Conservation (phyloP, 164 flowering plant species). For the Protea cynaroides region DNA sequence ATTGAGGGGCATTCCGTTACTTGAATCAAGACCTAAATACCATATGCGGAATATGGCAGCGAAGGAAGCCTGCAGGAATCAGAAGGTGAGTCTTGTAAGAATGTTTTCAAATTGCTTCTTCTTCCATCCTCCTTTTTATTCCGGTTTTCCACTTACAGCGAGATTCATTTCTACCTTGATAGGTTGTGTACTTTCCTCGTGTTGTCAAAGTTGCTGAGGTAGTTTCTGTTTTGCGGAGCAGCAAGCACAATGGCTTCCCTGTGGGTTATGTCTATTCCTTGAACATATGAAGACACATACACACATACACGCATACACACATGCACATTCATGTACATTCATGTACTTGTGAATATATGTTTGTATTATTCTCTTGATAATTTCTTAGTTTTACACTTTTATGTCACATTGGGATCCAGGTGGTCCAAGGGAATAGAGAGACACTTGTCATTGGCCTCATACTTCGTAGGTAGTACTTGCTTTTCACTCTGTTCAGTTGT, state of each 20-base stretch:
- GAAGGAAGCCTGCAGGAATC: conserved; percentile 77
- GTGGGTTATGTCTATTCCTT: conserved; percentile 33
- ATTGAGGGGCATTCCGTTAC: conserved; percentile 75
- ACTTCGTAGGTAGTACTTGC: conserved; percentile 65
- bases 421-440: conserved; percentile 72
- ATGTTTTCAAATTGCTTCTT: background rate
- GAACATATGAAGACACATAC: too few species aligned
- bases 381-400: conserved; percentile 1
- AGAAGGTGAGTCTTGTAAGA: conserved; percentile 44
- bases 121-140: conserved; percentile 2
- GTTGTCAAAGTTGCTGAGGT: conserved; percentile 79
- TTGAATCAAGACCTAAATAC: conserved; percentile 86
- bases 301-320: too few species aligned
- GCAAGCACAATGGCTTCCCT: conserved; percentile 90
- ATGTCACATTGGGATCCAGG: conserved; percentile 36
- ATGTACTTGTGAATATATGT: background rate
- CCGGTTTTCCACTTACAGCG: conserved; percentile 9
- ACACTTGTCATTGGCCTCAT: conserved; percentile 81
- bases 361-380: background rate
- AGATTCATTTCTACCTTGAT: conserved; percentile 13
- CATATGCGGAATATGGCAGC: conserved; percentile 86
- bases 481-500: background rate
- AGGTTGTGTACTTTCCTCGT: conserved; percentile 84
- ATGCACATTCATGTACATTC: too few species aligned
- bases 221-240: conserved; percentile 59